phyloP scores from a whole-genome alignment of 805 yeast species.

The Schizosaccharomyces lindneri region DNA sequence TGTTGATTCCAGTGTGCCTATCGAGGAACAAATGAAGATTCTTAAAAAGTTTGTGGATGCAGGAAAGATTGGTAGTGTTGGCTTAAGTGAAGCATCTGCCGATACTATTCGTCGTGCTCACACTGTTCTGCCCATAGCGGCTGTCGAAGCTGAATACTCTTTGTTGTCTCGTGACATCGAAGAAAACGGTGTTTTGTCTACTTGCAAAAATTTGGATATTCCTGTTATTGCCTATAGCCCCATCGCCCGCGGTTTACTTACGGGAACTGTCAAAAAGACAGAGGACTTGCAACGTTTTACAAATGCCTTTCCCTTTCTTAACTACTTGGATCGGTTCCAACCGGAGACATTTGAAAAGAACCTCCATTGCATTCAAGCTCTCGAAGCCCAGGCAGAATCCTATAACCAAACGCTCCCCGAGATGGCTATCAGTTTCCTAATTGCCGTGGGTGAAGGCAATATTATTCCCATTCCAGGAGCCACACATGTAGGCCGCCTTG shows the following conservation, averaged over 20 bases:
- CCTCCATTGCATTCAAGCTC: constrained; percentile 8
- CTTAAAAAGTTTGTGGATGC: constrained; percentile 33
- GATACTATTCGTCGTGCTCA: constrained; percentile 35
- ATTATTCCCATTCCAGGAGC: neutral
- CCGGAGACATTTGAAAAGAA: constrained; percentile 34
- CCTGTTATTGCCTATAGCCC: constrained; percentile 69
- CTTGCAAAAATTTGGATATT: constrained; percentile 30
- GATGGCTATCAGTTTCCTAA: neutral
- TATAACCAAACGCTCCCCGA: neutral
- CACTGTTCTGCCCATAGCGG: constrained; percentile 28
- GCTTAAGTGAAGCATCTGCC: constrained; percentile 49
- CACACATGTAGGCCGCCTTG: neutral
- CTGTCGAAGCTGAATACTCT: constrained; percentile 61
- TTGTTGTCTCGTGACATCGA: constrained; percentile 38
- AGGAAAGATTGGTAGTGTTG: constrained; percentile 48
- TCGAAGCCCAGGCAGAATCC: neutral
- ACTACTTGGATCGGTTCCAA: constrained; percentile 27
- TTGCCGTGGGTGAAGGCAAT: neutral
- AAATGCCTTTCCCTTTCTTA: constrained; percentile 26
- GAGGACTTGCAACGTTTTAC: constrained; percentile 13
- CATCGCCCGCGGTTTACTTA: constrained; percentile 49
- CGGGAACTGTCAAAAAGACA: constrained; percentile 29
- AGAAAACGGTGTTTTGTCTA: constrained; percentile 35
- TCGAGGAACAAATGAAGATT: constrained; percentile 32
- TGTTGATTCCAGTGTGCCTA: constrained; percentile 29